Base-by-base conservation (phyloP, 805 yeast genomes). In the Yamadazyma ubonensis region DNA sequence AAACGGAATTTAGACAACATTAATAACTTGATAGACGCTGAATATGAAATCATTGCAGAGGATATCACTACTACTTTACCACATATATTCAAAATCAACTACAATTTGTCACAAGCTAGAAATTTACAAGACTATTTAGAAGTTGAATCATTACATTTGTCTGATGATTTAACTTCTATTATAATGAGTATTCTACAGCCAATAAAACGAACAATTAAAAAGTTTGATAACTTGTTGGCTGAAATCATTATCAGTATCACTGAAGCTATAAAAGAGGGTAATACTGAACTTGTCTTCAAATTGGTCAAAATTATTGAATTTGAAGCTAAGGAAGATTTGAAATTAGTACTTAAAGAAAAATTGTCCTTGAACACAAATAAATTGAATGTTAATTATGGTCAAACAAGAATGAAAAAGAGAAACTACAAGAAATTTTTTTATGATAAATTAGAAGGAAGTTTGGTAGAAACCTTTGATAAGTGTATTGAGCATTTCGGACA, bases 281-380 rank as follows among this genome's bases (percentile, higher is more conserved):
- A 90, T 55, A 61, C 64, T 22, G 78, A 83, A 22, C 66, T 89
- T 47, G 79, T 86, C 1, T 80, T 81, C 26, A 78, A 90, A 38
- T 58, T 85, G 33, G 80, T 88, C 29, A 85, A 87, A 48, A 76
- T 93, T 12, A 70, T 93, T 30, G 95, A 89, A 47, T 72, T 67
- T 47, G 99, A 93, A 59, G 86, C 84, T 48, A 69, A 75, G 20
- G 88, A 86, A 53, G 99, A 93, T 54, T 59, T 80, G 44, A 79
- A 81, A 50, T 52, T 46, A 35, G 44, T 38, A 31, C 53, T 62
- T 65, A 73, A 39, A 44, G 40, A 51, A 38, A 60, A 59, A 35
- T 54, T 65, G 41, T 53, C 56, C 18, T 50, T 67, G 20, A 40
- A 50, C 9, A 9, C 43, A 6, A 51, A 52, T 14, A 41, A 37